These are phyloP conservation scores for Apostasia shenzhenica DNA, from an alignment of 106 monocot genomes.

Conservation along the genomic window DNA sequence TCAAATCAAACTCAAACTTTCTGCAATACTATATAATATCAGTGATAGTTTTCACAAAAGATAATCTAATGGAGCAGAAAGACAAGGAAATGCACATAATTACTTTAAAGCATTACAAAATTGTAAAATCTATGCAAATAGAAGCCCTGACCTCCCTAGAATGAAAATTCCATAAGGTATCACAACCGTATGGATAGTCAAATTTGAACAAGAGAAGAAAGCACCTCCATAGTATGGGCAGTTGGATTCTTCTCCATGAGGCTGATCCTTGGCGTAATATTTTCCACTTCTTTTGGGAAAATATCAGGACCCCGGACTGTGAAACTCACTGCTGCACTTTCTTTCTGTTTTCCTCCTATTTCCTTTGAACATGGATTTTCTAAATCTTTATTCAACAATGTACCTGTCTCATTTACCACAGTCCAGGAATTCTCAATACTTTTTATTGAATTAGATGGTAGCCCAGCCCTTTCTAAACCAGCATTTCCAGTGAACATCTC, in stretches of 20 bases:
- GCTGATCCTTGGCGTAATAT: background rate
- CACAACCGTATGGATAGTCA: too few relatives aligned
- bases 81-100: too few relatives aligned
- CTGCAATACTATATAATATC: too few relatives aligned
- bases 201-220: constrained; percentile 2
- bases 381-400: background rate
- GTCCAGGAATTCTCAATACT: background rate
- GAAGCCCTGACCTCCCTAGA: too few relatives aligned
- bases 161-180: too few relatives aligned
- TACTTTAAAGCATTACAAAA: too few relatives aligned
- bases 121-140: too few relatives aligned
- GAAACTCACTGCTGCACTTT: background rate
- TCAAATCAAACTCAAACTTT: too few relatives aligned
- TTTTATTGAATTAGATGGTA: background rate
- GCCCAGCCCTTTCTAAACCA: background rate
- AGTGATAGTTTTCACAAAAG: too few relatives aligned
- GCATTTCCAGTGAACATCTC: background rate
- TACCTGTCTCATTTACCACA: background rate
- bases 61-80: too few relatives aligned
- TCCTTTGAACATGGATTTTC: background rate
- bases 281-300: too few relatives aligned
- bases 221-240: constrained; percentile 5
- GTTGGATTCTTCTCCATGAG: constrained; percentile 6
- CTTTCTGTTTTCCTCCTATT: background rate
- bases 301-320: background rate